Evolutionary conservation across 495 filamentous ascomycete species (phyloP).

Genomic region (Xylaria intraflava): DNA sequence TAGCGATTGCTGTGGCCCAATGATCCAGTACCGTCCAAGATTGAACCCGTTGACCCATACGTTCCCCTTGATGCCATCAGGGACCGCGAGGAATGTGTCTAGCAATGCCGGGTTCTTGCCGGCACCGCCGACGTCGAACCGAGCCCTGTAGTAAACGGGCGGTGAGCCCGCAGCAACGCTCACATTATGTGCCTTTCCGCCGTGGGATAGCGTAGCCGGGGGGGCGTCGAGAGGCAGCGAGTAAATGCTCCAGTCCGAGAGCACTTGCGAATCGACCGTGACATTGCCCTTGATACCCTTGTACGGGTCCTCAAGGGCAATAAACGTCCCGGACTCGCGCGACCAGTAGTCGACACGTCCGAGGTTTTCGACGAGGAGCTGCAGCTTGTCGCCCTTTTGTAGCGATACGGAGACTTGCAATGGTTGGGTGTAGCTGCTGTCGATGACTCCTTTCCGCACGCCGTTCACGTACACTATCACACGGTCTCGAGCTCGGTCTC

Average conservation of each 20-base stretch:
- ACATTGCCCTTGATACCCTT: slow-evolving; percentile 44
- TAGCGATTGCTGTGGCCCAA: slow-evolving; percentile 44
- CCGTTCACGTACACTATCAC: slow-evolving; percentile 42
- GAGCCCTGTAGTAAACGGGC: slow-evolving; percentile 38
- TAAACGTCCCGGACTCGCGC: slow-evolving; percentile 23
- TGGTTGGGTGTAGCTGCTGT: slow-evolving; percentile 35
- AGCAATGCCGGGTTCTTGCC: slow-evolving; percentile 14
- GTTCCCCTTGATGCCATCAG: slow-evolving; percentile 37
- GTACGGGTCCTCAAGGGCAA: slow-evolving; percentile 34
- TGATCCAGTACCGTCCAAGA: slow-evolving; percentile 41
- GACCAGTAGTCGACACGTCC: slow-evolving; percentile 42
- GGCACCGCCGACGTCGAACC: slow-evolving; percentile 20
- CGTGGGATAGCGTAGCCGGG: background rate
- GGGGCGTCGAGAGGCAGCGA: slow-evolving; percentile 27
- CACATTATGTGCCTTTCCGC: background rate
- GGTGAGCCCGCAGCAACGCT: slow-evolving; percentile 8
- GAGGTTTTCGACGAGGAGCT: slow-evolving; percentile 42
- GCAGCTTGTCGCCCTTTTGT: slow-evolving; percentile 31
- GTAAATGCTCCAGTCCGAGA: slow-evolving; percentile 37
- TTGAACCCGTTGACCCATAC: slow-evolving; percentile 45
- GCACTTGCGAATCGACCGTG: slow-evolving; percentile 25
- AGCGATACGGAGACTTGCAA: slow-evolving; percentile 26
- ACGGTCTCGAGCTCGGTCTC: slow-evolving; percentile 36
- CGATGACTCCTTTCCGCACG: slow-evolving; percentile 33
- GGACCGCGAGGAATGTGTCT: slow-evolving; percentile 39